phyloP scores from a whole-genome alignment of 306 rosid species.

The Aeschynomene evenia region DNA sequence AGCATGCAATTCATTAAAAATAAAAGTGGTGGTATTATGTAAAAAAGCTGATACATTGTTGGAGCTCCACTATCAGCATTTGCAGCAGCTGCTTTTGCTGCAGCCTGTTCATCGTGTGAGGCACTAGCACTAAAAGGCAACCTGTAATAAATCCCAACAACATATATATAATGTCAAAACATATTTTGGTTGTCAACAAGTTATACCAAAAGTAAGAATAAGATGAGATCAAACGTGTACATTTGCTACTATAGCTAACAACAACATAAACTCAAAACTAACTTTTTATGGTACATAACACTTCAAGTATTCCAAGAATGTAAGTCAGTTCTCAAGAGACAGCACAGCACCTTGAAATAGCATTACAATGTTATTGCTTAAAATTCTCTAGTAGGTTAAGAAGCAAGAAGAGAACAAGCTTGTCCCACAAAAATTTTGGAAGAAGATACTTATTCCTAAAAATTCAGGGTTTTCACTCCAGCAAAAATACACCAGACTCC shows the following conservation, averaged over 20 bases:
- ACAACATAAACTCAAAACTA: not conserved
- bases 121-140: conserved; percentile 48
- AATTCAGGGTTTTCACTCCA: too few relatives aligned
- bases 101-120: conserved; percentile 64
- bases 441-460: too few relatives aligned
- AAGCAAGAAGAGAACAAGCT: too few relatives aligned
- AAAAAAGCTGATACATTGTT: conserved; percentile 59
- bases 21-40: conserved; percentile 25
- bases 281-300: not conserved
- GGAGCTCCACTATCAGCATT: conserved; percentile 74
- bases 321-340: not conserved
- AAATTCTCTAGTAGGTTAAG: too few relatives aligned
- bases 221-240: not conserved
- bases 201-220: not conserved
- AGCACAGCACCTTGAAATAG: not conserved
- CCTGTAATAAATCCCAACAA: conserved; percentile 36
- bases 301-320: not conserved
- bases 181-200: not conserved
- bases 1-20: conserved; percentile 26
- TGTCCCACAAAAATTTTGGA: too few relatives aligned
- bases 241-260: not conserved
- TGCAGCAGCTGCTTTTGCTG: conserved; percentile 69
- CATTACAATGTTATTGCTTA: not conserved
- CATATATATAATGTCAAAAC: not conserved
- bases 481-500: too few relatives aligned